Percentiles rank a stretch among this genome's conserved stretches.
These are phyloP conservation scores for Chrysoporthe cubensis DNA, from an alignment of 2,329 filamentous ascomycete genomes.

Conservation along the genomic window DNA sequence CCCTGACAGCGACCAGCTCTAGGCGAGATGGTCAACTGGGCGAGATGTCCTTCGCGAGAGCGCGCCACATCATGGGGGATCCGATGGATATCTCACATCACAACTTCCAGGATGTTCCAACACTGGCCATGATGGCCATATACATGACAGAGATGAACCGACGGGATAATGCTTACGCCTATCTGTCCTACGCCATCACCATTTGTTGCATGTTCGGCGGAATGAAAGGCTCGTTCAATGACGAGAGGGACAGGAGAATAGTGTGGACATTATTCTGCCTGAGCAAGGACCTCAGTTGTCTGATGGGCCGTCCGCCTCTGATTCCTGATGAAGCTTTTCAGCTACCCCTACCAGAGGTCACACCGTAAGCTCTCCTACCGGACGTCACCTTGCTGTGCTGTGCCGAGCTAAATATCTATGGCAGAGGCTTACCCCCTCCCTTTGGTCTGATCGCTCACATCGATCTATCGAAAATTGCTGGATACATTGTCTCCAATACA, in stretches of 20 bases:
- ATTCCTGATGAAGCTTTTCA: constrained; percentile 53
- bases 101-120: constrained; percentile 48
- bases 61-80: constrained; percentile 49
- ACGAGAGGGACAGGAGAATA: constrained; percentile 50
- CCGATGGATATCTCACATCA: constrained; percentile 49
- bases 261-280: constrained; percentile 59
- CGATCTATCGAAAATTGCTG: constrained; percentile 51
- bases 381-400: constrained; percentile 2
- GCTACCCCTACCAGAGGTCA: constrained; percentile 45
- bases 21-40: constrained; percentile 41
- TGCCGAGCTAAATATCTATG: constrained; percentile 3
- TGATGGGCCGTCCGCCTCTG: constrained; percentile 53
- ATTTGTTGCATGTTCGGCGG: constrained; percentile 54
- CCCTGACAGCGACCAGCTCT: constrained; percentile 37
- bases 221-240: constrained; percentile 45
- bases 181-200: constrained; percentile 51
- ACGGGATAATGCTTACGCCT: constrained; percentile 53
- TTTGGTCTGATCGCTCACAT: constrained; percentile 51
- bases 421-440: constrained; percentile 48
- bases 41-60: constrained; percentile 50
- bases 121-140: constrained; percentile 51
- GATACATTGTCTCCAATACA: constrained; percentile 52
- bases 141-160: constrained; percentile 55
- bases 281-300: constrained; percentile 51
- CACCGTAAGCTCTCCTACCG: constrained; percentile 41